Evolutionary conservation across 140 eudicot species (phyloP), one percentile per base, ranked within the genome.

Genomic region (Stevia rebaudiana): DNA sequence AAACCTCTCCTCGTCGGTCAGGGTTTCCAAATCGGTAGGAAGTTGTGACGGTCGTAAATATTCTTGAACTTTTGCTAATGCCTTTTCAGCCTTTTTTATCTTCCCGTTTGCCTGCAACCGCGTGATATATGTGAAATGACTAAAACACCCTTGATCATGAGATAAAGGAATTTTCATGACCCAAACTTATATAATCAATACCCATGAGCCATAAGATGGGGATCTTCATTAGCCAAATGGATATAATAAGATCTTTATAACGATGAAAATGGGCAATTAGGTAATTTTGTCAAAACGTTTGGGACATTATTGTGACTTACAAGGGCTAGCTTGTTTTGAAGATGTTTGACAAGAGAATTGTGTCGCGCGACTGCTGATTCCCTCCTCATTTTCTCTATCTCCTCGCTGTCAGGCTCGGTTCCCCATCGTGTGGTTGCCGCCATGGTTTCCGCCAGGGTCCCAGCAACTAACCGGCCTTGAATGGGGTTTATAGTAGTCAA

Each of bases 401-500:
- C 95, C 75, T 77, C 79, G 12, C 5, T 51, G 35, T 51, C 71
- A 9, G 80, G 83, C 73, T 78, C 77, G 49, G 67, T 89, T 24
- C 85, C 97, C 99, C 99, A 92, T 35, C 90, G 83, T 36, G 95
- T 85, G 40, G 90, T 83, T 24, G 97, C 99, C 6, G 95, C 99
- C 57, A 78, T 24, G 41, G 95, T 94, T 75, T 88, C 97, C 0
- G 89, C 77, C 0, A 94, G 90, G 61, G 97, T 88, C 63, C 99
- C 97, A 6, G 99, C 97, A 74, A 94, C 85, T 49, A 85, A 49
- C 36, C 79, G 87, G 28, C 70, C 73, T 36, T 72, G 78, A 51
- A 40, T 36, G 35, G 69, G 17, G 63, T 63, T 59, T 71, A 59
- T 70, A 60, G 68, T 54, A 39, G 75, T 79, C 74, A 77, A 47